Base-by-base conservation (phyloP, 2,329 filamentous ascomycete genomes). In the Fusarium temperatum region DNA sequence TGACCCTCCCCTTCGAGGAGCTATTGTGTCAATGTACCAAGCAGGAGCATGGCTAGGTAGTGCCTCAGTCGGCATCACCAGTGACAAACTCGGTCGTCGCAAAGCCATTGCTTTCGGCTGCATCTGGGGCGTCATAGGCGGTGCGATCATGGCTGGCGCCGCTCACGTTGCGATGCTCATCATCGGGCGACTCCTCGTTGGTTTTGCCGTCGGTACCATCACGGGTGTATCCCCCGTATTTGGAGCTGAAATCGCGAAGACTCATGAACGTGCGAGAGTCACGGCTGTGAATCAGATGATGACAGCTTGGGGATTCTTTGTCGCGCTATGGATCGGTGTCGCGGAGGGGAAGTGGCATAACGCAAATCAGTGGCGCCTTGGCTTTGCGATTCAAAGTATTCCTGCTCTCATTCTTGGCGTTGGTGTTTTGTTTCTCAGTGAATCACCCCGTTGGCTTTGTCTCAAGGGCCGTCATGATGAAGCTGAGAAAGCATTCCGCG, bases 271-370 rank as follows among this genome's bases (percentile, higher is more conserved):
- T 30, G 83, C 82, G 11, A 82, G 76, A 41, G 80, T 84, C n/a
- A 84, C 82, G 0, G 83, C 82, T 1, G 79, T 82, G 4, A 84
- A 83, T 57, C 83, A 84, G 38, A 84, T 84, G 83, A 84, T 84
- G 83, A 82, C 82, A 13, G 81, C 83, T 1, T 84, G 83, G 83
- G 82, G 82, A 1, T 84, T 84, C 72, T 84, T 84, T 38, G 77
- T 84, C 5, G 82, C 82, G 2, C 75, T 83, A 0, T 84, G 82
- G 82, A 83, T 82, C 0, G 82, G 82, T 5, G 82, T 84, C 0
- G 82, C 81, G 11, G 82, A 84, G 67, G 81, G 82, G 0, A 79
- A 79, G 62, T 84, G 82, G 82, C 65, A 81, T 2, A 83, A 80
- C 17, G 53, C 78, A 14, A 83, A 84, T 60, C 82, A 84, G 47